phyloP scores from a whole-genome alignment of 345 rosid genomes.

The Moricandia arvensis region DNA sequence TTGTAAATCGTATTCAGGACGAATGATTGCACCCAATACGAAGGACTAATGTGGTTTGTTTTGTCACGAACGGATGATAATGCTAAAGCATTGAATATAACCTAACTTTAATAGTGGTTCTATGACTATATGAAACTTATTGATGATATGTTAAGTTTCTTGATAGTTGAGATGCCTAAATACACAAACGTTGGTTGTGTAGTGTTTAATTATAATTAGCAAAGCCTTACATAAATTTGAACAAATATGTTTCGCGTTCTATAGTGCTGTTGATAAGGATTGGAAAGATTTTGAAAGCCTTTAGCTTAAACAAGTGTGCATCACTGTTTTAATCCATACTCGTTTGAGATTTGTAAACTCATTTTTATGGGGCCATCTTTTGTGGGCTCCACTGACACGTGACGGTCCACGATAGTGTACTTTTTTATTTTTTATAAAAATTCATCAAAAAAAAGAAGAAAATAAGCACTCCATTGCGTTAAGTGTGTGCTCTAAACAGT shows the following conservation, averaged over 20 bases:
- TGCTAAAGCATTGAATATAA: neutral
- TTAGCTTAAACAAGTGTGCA: neutral
- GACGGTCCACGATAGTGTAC: too few species aligned
- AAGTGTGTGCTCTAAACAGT: too few species aligned
- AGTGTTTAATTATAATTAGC: neutral
- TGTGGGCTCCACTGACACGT: too few species aligned
- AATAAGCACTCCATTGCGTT: too few species aligned
- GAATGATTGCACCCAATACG: neutral
- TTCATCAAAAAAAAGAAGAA: too few species aligned
- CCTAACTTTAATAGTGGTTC: neutral
- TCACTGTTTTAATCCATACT: neutral
- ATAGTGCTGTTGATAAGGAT: neutral
- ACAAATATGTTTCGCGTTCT: neutral
- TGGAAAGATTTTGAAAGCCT: neutral
- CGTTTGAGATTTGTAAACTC: neutral
- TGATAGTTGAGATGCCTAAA: too few species aligned
- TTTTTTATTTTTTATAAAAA: too few species aligned
- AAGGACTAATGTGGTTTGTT: neutral
- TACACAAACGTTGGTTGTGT: neutral
- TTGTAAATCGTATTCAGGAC: neutral
- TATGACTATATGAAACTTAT: neutral
- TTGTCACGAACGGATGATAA: neutral
- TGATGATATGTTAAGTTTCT: too few species aligned
- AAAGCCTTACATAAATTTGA: neutral
- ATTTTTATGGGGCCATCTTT: too few species aligned